Evolutionary conservation across 805 yeast species (phyloP), one percentile per base, ranked within the genome.

Genomic region (Wickerhamiella parazyma): DNA sequence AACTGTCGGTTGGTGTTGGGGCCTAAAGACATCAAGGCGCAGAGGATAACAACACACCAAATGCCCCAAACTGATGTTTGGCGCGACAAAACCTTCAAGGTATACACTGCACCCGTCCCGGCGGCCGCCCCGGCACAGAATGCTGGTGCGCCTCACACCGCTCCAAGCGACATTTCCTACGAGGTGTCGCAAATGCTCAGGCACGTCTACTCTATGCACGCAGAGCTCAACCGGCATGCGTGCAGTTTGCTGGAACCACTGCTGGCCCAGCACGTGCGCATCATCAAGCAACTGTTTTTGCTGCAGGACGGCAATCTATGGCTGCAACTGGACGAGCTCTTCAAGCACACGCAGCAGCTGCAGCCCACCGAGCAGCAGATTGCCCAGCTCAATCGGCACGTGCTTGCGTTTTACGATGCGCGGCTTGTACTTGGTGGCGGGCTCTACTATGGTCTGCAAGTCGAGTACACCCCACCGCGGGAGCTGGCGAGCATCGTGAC

Each of bases 281-380:
- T 37, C 6, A 12, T 42, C 11, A 6, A n/a, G 11, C 33, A 29
- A 14, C 22, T 42, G 11, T 18, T 21, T 11, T 28, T 42, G 10
- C 26, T 42, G n/a, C 17, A 31, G 29, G 36, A 42, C 10, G 45
- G 45, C 26, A 9, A 22, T 21, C 22, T 42, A 3, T 42, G 41
- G 45, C 24, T 42, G 33, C 4, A 11, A 11, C 21, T 33, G 25
- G 36, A 38, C 25, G 34, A 22, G 26, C 20, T 37, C 18, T n/a
- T 12, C n/a, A n/a, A n/a, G n/a, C n/a, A n/a, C n/a, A n/a, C n/a
- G n/a, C n/a, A 16, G 25, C 14, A 12, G 6, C 16, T 21, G n/a
- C 41, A 38, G 10, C 45, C 41, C n/a, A 3, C n/a, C 12, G 37
- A 37, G 3, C 19, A 12, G 14, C 38, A 42, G 17, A 9, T 42